Evolutionary conservation across 805 yeast genomes (phyloP), one percentile per base, ranked within the genome.

Genomic region (Starmera dryadoides): DNA sequence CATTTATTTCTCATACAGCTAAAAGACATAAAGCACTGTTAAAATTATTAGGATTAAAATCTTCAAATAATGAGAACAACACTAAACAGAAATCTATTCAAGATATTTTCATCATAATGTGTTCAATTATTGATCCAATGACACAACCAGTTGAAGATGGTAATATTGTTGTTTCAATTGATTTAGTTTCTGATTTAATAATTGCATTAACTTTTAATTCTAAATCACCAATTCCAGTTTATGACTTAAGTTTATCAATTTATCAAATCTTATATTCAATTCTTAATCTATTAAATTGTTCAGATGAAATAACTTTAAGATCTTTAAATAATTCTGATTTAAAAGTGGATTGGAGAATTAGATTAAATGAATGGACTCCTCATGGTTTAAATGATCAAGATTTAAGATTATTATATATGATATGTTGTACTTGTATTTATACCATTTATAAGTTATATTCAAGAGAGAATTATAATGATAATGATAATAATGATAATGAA

Each of bases 71-170:
- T 22, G 10, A 22, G 25, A 10, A 22, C 10, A 22, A 22, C 25
- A 22, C 7, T 7, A 10, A 22, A 8, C 25, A 22, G 7, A 22
- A 22, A 10, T 7, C 7, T 22, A 22, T 8, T 22, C 7, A 22
- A 10, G 25, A 22, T 22, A 22, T 56, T 5, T 50, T 52, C 37
- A 42, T 45, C 6, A 46, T 60, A 1, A 38, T 73, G 3, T 55
- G 71, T 2, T 51, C 64, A 0, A 46, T 75, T 35, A 64, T 66
- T 7, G 89, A 83, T 53, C 86, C 88, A 3, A 64, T 71, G 48
- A 79, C 88, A 1, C 86, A 81, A 48, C 88, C 93, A 0, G 69
- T 71, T 21, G 84, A 80, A 31, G 69, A 68, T 19, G 82, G 77
- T 40, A 56, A 61, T 11, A 60, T 65, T 39, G 61, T 78, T 2